Base-by-base conservation (phyloP, 257 asterid species). In the Voacanga thouarsii region DNA sequence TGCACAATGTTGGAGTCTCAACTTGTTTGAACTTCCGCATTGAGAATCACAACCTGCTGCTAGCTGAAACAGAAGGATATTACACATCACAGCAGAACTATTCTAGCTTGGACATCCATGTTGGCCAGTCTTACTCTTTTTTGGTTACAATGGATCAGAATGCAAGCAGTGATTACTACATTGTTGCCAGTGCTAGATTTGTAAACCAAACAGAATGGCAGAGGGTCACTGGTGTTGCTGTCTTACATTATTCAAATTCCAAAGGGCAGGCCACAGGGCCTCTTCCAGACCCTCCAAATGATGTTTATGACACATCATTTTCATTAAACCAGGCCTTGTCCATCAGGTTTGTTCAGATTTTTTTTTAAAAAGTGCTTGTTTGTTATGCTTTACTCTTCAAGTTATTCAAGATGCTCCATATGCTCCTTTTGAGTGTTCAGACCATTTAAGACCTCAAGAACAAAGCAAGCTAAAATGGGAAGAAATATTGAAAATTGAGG, bases 251-350 rank as follows among this genome's bases (percentile, higher is more conserved):
- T 80, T 87, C 94, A 23, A 95, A 92, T 85, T 95, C 99, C 23
- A 82, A 88, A 78, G 98, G 97, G 50, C 75, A 77, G 44, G 96
- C 87, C 24, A 7, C 85, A 21, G 99, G 99, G 50, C 90, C 98
- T 41, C 96, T 95, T 50, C 99, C 99, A 0, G 98, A 91, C 86
- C 91, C 99, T 37, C 99, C 97, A 2, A 90, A 91, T 83, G 97
- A 91, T 79, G 6, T 72, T 21, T 95, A 81, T 37, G 94, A 95
- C 77, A 61, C 71, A 55, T 82, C 92, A n/a, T 95, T 59, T 85
- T 84, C 94, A 23, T 57, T 91, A 78, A 91, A 90, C 80, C 99
- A 95, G 88, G 99, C 99, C 18, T 47, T 88, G 89, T 89, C 97
- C 59, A 90, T 95, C 87, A 92, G 96, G 99, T 95, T 44, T 24